Percentiles rank a stretch among this genome's conserved stretches.
Evolutionary conservation across 805 yeast genomes (phyloP).

Genomic region (Priceomyces fermenticarens): DNA sequence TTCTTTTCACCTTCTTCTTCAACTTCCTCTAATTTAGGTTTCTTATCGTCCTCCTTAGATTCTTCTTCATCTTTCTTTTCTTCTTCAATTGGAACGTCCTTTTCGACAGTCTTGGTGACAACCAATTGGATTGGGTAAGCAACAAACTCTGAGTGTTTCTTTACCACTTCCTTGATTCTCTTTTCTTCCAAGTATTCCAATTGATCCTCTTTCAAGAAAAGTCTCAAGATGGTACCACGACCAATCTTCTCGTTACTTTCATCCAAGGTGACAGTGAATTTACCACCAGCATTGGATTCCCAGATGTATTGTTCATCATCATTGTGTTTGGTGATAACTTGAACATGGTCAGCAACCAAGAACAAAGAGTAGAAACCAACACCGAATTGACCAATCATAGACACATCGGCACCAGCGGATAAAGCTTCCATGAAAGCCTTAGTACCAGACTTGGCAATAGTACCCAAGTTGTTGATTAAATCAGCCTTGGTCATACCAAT

Average conservation of each 20-base stretch:
- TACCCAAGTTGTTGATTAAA: conserved; percentile 98
- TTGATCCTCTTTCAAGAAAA: conserved; percentile 98
- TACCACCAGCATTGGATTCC: conserved; percentile 99
- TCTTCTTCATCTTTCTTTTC: conserved; percentile 31
- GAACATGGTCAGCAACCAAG: conserved; percentile 98
- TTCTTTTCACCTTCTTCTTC: conserved; percentile 68
- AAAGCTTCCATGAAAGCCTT: conserved; percentile 99
- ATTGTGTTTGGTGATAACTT: conserved; percentile 96
- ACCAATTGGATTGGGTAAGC: conserved; percentile 98
- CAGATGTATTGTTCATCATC: conserved; percentile 99
- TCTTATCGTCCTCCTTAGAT: conserved; percentile 52
- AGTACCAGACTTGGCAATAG: conserved; percentile 99
- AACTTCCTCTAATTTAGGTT: conserved; percentile 74
- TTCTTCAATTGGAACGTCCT: conserved; percentile 88
- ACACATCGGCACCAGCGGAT: conserved; percentile 98
- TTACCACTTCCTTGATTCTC: conserved; percentile 98
- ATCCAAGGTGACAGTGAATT: conserved; percentile 93
- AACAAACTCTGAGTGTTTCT: conserved; percentile 99
- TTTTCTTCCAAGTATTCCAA: conserved; percentile 98
- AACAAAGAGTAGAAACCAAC: conserved; percentile 99
- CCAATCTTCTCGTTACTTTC: conserved; percentile 79
- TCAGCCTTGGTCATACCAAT: conserved; percentile 99
- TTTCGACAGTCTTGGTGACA: conserved; percentile 98
- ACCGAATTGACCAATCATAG: conserved; percentile 99
- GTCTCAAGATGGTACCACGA: conserved; percentile 94